phyloP scores from a whole-genome alignment of 768 basidiomycete species.

The Termitomyces sp. region DNA sequence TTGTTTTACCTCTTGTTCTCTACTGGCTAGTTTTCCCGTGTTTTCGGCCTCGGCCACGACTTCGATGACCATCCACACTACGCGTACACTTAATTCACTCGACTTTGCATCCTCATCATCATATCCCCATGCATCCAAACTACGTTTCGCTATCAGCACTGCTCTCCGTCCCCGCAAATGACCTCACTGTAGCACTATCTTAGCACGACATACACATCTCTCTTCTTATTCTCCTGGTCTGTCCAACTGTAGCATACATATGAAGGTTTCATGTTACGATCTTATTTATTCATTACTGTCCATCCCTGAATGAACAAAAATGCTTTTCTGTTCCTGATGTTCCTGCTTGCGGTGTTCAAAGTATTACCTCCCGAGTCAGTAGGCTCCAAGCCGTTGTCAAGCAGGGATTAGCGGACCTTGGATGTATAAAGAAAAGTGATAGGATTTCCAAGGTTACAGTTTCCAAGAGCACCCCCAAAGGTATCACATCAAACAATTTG shows the following conservation, averaged over 20 bases:
- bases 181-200: slow-evolving; percentile 21
- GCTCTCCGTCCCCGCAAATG: background rate
- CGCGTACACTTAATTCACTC: background rate
- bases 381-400: background rate
- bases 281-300: background rate
- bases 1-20: background rate
- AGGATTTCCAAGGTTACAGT: background rate
- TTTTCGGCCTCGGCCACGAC: background rate
- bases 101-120: background rate
- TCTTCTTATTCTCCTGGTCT: background rate
- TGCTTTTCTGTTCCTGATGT: background rate
- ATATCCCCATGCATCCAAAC: background rate
- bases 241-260: slow-evolving; percentile 16
- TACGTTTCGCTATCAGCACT: slow-evolving; percentile 7
- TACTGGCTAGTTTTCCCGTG: slow-evolving; percentile 5
- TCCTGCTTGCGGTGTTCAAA: background rate
- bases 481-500: background rate
- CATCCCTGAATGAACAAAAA: background rate
- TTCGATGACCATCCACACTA: background rate
- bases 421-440: background rate
- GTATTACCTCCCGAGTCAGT: background rate
- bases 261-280: background rate
- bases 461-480: background rate
- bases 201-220: slow-evolving; percentile 4
- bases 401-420: too few species aligned